These are phyloP conservation scores for Mrakia blollopis DNA, from an alignment of 768 basidiomycete species.

Conservation along the genomic window DNA sequence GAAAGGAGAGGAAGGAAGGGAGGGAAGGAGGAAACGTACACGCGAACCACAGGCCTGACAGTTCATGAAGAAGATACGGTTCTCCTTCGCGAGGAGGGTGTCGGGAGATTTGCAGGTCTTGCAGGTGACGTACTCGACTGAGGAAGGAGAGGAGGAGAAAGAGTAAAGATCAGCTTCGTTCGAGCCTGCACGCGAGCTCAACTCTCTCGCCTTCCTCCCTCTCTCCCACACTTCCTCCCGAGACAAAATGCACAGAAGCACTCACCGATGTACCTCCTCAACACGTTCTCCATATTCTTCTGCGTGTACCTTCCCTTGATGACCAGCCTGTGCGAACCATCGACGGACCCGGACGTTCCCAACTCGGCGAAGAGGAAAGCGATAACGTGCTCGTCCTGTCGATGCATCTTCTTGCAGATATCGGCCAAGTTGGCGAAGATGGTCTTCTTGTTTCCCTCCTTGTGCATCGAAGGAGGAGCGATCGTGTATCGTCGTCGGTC, in stretches of 20 bases:
- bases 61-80: slow-evolving; percentile 86
- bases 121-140: slow-evolving; percentile 98
- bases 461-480: slow-evolving; percentile 85
- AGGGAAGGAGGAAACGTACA: slow-evolving; percentile 12
- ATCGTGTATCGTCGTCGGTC: slow-evolving; percentile 91
- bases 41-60: slow-evolving; percentile 46
- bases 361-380: slow-evolving; percentile 95
- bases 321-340: slow-evolving; percentile 82
- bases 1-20: neutral
- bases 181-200: no score
- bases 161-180: neutral
- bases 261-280: slow-evolving; percentile 92
- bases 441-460: slow-evolving; percentile 96
- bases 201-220: slow-evolving; percentile 1
- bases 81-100: slow-evolving; percentile 92
- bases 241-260: slow-evolving; percentile 26
- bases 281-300: slow-evolving; percentile 95
- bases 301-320: slow-evolving; percentile 98
- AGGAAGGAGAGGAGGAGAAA: neutral
- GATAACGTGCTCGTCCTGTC: slow-evolving; percentile 95
- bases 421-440: slow-evolving; percentile 95
- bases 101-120: slow-evolving; percentile 99
- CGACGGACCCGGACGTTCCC: slow-evolving; percentile 95
- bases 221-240: neutral
- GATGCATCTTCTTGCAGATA: slow-evolving; percentile 98